phyloP scores from a whole-genome alignment of 495 filamentous ascomycete species.

The Neurospora sp. region DNA sequence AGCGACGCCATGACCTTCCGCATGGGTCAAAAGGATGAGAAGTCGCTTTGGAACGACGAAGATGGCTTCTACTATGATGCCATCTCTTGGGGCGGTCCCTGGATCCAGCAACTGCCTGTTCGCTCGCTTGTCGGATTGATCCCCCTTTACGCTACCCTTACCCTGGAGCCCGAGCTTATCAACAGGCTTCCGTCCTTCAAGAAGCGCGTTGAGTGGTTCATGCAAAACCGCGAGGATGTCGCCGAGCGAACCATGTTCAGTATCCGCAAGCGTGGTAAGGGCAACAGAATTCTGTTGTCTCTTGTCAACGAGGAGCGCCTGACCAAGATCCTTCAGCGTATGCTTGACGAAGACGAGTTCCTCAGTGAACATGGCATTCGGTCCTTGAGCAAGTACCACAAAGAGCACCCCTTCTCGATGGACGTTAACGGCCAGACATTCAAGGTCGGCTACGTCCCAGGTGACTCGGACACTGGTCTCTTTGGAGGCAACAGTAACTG shows the following conservation, averaged over 20 bases:
- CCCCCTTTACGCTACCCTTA: constrained; percentile 83
- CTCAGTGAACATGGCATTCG: constrained; percentile 82
- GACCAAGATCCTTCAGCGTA: constrained; percentile 72
- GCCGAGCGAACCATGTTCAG: constrained; percentile 88
- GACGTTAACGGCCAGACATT: constrained; percentile 89
- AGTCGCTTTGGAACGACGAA: constrained; percentile 88
- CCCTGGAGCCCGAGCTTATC: constrained; percentile 86
- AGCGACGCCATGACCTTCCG: constrained; percentile 96
- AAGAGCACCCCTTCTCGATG: constrained; percentile 86
- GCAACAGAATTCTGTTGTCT: constrained; percentile 70
- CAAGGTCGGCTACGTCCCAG: constrained; percentile 80
- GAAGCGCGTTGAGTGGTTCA: constrained; percentile 84
- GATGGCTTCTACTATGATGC: constrained; percentile 98
- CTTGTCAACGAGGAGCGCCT: constrained; percentile 85
- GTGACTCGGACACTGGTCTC: constrained; percentile 85
- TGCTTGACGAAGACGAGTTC: constrained; percentile 93
- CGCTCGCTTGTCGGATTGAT: constrained; percentile 87
- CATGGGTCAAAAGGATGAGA: constrained; percentile 59
- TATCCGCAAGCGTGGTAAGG: constrained; percentile 80
- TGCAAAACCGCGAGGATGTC: constrained; percentile 72
- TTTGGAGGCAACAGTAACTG: constrained; percentile 98
- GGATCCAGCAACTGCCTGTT: constrained; percentile 84
- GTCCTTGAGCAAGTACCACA: constrained; percentile 87
- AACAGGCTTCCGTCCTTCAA: constrained; percentile 91
- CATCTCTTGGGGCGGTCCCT: constrained; percentile 88